phyloP scores from a whole-genome alignment of 169 alveolate genomes.

The Eimeria tenella region DNA sequence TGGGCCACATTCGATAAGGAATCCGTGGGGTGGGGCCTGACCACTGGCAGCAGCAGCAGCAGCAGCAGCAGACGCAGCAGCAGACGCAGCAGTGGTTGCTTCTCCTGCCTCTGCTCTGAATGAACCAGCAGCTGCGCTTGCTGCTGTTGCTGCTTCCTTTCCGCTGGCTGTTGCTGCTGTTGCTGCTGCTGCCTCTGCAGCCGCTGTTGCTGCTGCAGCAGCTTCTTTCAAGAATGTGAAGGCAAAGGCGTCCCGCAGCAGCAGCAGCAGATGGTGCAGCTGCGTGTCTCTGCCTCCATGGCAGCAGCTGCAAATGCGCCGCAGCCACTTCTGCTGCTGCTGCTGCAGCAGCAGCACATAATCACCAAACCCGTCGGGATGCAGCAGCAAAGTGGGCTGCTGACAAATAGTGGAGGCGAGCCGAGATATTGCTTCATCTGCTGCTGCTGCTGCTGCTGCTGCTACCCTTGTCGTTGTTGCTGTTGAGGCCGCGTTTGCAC shows the following conservation, averaged over 20 bases:
- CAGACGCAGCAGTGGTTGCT: not conserved
- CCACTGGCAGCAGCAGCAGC: conserved; percentile 26
- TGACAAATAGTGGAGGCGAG: not conserved
- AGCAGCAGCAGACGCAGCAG: conserved; percentile 29
- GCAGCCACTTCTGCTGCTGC: conserved; percentile 59
- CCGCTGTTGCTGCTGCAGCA: conserved; percentile 59
- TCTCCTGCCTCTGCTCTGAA: not conserved
- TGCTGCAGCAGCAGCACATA: conserved; percentile 56
- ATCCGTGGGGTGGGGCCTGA: conserved; percentile 46
- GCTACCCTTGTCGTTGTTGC: not conserved
- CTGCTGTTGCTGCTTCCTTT: not conserved
- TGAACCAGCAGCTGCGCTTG: not conserved
- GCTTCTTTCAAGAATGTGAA: conserved; percentile 55
- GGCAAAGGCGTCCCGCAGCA: conserved; percentile 45
- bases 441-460: conserved; percentile 4
- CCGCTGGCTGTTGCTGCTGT: not conserved
- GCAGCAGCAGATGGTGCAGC: conserved; percentile 51
- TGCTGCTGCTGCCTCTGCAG: not conserved
- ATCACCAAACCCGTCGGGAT: conserved; percentile 11
- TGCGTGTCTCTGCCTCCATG: conserved; percentile 52
- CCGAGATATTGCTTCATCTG: not conserved
- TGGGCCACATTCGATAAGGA: conserved; percentile 59
- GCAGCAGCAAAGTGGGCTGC: conserved; percentile 5
- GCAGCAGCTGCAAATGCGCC: conserved; percentile 49
- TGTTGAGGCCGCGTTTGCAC: not conserved